A percentile compares a stretch with the other conserved stretches of the same genome.
Conservation (phyloP, 2,329 filamentous ascomycete genomes). For the Neurospora sp. region DNA sequence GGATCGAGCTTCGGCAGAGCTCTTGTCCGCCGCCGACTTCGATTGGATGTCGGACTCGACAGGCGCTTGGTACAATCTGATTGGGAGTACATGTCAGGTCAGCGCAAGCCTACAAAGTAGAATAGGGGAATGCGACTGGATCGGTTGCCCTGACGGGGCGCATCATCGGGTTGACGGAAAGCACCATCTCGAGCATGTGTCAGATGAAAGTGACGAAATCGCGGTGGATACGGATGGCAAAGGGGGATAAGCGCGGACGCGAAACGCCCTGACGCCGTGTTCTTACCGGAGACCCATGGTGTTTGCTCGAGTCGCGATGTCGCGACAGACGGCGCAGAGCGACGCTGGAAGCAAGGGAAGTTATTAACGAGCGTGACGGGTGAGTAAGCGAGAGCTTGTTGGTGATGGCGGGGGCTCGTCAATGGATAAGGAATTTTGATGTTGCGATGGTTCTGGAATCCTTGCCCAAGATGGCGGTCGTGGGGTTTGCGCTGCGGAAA, state of each 20-base stretch:
- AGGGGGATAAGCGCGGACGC: slow-evolving; percentile 11
- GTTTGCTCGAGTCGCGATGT: slow-evolving; percentile 2
- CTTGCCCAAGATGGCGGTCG: slow-evolving; percentile 12
- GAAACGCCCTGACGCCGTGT: slow-evolving; percentile 3
- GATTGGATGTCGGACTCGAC: slow-evolving; percentile 23
- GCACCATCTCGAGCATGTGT: neutral
- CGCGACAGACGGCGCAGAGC: slow-evolving; percentile 2
- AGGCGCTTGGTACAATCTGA: slow-evolving; percentile 23
- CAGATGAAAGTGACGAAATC: neutral
- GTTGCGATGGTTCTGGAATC: slow-evolving; percentile 12
- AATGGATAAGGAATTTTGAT: slow-evolving; percentile 14
- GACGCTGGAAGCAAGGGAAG: slow-evolving; percentile 7
- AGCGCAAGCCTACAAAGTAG: slow-evolving; percentile 7
- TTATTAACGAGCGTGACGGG: slow-evolving; percentile 8
- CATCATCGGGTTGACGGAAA: neutral
- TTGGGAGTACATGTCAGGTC: slow-evolving; percentile 8
- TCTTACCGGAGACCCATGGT: slow-evolving; percentile 23
- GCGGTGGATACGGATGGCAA: slow-evolving; percentile 7
- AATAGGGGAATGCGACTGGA: neutral
- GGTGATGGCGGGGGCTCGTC: slow-evolving; percentile 13
- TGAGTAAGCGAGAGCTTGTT: slow-evolving; percentile 5
- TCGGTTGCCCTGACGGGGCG: neutral
- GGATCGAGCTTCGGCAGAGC: slow-evolving; percentile 18
- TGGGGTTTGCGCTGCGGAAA: slow-evolving; percentile 14
- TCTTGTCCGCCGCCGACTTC: slow-evolving; percentile 18